Base-by-base conservation (phyloP, 345 rosid genomes). In the Citrus reticulata region DNA sequence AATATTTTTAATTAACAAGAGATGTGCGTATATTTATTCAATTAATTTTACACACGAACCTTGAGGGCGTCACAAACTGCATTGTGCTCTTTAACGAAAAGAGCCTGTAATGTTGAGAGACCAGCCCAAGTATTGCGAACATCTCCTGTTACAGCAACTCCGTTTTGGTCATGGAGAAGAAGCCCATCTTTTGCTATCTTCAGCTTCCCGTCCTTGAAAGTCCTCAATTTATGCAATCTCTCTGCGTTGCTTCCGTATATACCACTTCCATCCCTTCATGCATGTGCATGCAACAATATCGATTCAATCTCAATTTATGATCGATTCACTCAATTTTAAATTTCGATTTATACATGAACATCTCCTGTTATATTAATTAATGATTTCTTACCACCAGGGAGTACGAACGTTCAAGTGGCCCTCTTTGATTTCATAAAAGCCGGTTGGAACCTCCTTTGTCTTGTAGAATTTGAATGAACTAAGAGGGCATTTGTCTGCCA, bases 41-140 rank as follows among this genome's bases (percentile, higher is more conserved):
- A 46, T 13, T 13, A 11, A 46, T 46, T 46, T 46, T 11, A 46
- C 51, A 46, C 51, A 54, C 58, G 2, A 54, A 87, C 90, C 86
- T 89, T 89, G 65, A 90, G 85, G 39, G 79, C 71, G 75, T 90
- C 92, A 40, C 93, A 90, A 1, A 89, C 85, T 24, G 86, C 85
- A 61, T 90, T 89, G 63, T 89, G 93, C 61, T 89, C 92, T 81
- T 75, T 81, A 55, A 89, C 35, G 71, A 90, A 90, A 27, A 90
- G 86, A 24, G 89, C 86, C 46, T 89, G 92, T 70, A 90, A 79
- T 1, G 79, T 77, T n/a, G 92, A 86, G 37, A 90, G 84, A 4
- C 93, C 91, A 7, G 78, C 84, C 93, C 92, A 90, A 29, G 81
- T 83, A 73, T 90, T 90, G 39, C 89, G 83, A 71, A 86, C 8